A percentile compares a stretch with the other conserved stretches of the same genome.
Conservation (phyloP, 1,139 yeast genomes). For the Protomyces pachydermus region DNA sequence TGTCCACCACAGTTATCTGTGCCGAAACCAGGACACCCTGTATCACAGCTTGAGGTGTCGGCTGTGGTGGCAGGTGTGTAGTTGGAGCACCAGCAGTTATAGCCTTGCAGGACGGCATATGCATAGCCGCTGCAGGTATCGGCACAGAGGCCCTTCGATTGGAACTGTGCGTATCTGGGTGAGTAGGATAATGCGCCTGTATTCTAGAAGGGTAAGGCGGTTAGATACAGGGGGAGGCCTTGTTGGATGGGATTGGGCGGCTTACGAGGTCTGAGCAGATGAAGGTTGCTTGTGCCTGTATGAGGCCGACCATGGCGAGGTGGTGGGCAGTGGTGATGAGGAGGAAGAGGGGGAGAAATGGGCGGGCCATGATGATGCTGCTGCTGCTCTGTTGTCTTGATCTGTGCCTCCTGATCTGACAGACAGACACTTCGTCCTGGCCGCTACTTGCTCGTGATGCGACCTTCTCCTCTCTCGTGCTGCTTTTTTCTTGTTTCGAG, state of each 20-base stretch:
- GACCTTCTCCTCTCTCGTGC: no score
- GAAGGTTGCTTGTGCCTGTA: slow-evolving; percentile 3
- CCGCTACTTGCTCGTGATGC: no score
- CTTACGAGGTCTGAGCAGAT: slow-evolving; percentile 7
- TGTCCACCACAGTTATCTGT: slow-evolving; percentile 47
- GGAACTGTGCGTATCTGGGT: slow-evolving; percentile 38
- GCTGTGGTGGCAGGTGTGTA: slow-evolving; percentile 45
- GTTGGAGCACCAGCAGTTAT: slow-evolving; percentile 60
- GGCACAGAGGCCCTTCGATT: slow-evolving; percentile 55
- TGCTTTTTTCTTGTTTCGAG: no score
- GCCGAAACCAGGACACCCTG: slow-evolving; percentile 48
- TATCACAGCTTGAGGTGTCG: slow-evolving; percentile 43
- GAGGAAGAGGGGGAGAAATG: background rate
- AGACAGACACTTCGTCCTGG: no score
- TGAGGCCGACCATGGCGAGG: background rate
- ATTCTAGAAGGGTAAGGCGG: background rate
- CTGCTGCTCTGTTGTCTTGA: no score
- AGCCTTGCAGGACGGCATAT: slow-evolving; percentile 52
- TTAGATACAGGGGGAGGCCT: background rate
- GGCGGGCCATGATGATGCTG: background rate
- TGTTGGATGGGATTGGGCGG: background rate
- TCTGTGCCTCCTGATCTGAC: no score
- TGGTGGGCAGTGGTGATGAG: background rate
- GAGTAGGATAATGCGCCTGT: slow-evolving; percentile 8
- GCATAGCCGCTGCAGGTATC: slow-evolving; percentile 51